phyloP scores from a whole-genome alignment of 495 filamentous ascomycete species.

The Arthonia radiata region DNA sequence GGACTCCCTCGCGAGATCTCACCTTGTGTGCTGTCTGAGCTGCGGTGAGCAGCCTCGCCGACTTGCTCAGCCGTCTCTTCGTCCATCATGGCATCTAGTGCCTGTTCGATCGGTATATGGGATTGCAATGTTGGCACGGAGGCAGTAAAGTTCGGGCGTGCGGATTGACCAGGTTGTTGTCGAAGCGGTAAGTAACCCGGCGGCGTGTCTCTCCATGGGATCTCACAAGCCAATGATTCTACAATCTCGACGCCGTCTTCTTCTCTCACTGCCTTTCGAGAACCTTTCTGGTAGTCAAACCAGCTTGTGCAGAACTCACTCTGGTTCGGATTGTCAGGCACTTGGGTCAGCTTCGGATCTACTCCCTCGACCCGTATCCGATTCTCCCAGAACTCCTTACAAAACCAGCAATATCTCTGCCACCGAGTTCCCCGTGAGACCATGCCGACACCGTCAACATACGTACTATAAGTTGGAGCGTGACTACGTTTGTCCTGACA shows the following conservation, averaged over 20 bases:
- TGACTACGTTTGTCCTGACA: constrained; percentile 18
- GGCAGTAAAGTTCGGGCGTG: no score
- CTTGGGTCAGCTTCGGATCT: constrained; percentile 10
- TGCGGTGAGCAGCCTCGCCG: no score
- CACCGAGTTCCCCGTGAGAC: constrained; percentile 17
- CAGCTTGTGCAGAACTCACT: constrained; percentile 15
- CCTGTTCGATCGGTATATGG: no score
- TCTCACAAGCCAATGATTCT: no score
- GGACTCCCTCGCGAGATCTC: no score
- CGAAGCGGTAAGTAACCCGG: neutral
- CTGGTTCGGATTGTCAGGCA: constrained; percentile 18
- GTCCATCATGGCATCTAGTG: no score
- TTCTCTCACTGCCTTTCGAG: constrained; percentile 9
- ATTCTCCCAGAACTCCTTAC: constrained; percentile 22
- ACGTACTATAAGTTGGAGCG: constrained; percentile 12
- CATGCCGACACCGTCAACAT: constrained; percentile 20
- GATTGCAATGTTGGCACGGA: no score
- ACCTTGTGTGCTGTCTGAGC: no score
- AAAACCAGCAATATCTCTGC: constrained; percentile 22
- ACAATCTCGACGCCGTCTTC: neutral
- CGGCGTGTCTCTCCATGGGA: neutral
- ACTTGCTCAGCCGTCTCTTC: no score
- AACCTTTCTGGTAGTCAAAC: constrained; percentile 20
- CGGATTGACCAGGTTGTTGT: no score
- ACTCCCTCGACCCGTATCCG: constrained; percentile 11